Conservation (phyloP, 2,329 filamentous ascomycete species). For the Colletotrichum sp. region DNA sequence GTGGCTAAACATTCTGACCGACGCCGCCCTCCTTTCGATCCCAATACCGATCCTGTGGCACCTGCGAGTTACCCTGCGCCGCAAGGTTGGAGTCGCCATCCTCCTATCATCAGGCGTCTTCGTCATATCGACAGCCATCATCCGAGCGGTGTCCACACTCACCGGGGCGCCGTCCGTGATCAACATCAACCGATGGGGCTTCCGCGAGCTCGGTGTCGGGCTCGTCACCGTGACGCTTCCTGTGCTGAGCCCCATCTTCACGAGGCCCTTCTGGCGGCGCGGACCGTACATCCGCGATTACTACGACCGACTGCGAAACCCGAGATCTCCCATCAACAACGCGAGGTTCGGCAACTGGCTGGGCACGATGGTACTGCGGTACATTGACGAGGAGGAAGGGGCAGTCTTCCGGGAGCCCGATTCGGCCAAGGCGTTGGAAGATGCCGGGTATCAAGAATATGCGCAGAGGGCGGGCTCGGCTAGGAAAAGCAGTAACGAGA, state of each 20-base stretch:
- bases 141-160: slow-evolving; percentile 26
- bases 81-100: slow-evolving; percentile 25
- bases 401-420: background rate
- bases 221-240: slow-evolving; percentile 24
- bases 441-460: background rate
- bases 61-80: slow-evolving; percentile 14
- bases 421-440: background rate
- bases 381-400: slow-evolving; percentile 5
- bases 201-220: slow-evolving; percentile 27
- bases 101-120: slow-evolving; percentile 30
- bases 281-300: slow-evolving; percentile 14
- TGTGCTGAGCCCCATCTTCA: slow-evolving; percentile 20
- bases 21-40: slow-evolving; percentile 28
- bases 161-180: slow-evolving; percentile 25
- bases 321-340: background rate
- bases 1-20: slow-evolving; percentile 27
- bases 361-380: slow-evolving; percentile 1
- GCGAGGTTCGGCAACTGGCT: slow-evolving; percentile 7
- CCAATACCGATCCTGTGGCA: slow-evolving; percentile 29
- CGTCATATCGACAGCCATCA: slow-evolving; percentile 28
- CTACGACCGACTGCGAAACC: background rate
- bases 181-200: slow-evolving; percentile 25
- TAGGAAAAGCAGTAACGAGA: background rate
- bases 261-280: slow-evolving; percentile 19
- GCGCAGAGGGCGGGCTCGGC: background rate